phyloP scores from a whole-genome alignment of 495 filamentous ascomycete species.

The Neurospora sp. region DNA sequence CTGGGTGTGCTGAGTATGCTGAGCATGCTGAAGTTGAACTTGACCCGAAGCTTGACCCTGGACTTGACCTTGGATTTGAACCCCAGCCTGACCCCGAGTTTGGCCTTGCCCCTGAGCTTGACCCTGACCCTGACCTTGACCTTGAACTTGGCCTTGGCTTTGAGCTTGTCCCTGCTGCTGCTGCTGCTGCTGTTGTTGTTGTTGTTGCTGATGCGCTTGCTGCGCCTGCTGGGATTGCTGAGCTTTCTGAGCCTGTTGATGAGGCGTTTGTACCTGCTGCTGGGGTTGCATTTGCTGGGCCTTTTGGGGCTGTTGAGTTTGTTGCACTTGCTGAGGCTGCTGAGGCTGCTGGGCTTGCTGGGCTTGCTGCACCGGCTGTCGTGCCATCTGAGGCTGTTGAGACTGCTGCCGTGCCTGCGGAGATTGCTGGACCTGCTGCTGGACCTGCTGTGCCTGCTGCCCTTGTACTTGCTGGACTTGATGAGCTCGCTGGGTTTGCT shows the following conservation, averaged over 20 bases:
- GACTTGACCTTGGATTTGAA: neutral
- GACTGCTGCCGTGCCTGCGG: slow-evolving; percentile 6
- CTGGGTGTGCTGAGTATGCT: slow-evolving; percentile 7
- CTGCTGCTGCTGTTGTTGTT: neutral
- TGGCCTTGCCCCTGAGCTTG: neutral
- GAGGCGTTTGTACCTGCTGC: neutral
- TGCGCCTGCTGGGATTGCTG: neutral
- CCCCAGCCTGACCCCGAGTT: neutral
- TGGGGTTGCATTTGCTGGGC: neutral
- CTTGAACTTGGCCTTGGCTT: neutral
- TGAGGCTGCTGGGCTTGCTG: slow-evolving; percentile 2
- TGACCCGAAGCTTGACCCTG: neutral
- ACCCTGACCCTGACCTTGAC: neutral
- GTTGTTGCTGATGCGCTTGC: neutral
- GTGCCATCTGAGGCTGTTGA: slow-evolving; percentile 3
- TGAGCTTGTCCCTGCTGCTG: neutral
- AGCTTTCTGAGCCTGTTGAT: neutral
- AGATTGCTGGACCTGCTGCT: slow-evolving; percentile 14
- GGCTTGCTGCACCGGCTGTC: neutral
- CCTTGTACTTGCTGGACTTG: neutral
- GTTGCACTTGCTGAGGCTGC: neutral
- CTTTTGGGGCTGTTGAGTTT: neutral
- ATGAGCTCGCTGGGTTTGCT: neutral
- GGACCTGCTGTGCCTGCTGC: neutral
- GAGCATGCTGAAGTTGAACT: slow-evolving; percentile 2